Evolutionary conservation across 345 rosid species (phyloP).

Genomic region (Sonneratia caseolaris): DNA sequence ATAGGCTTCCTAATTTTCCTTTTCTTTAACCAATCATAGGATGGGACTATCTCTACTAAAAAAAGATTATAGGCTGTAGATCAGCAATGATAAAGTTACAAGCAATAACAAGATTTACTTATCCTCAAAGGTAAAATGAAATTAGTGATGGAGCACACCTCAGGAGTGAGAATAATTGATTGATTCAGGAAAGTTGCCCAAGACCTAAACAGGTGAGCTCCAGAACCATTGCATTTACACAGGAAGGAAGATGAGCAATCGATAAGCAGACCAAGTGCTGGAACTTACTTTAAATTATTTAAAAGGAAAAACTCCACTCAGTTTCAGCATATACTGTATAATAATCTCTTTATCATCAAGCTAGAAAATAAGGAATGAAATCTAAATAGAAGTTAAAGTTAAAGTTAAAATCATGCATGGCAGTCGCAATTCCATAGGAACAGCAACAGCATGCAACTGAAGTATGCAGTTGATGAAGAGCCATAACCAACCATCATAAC

Average conservation of each 20-base stretch:
- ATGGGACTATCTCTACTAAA: not conserved
- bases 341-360: not conserved
- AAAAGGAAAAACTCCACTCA: not conserved
- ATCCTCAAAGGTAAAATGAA: not conserved
- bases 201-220: constrained; percentile 35
- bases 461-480: too few relatives aligned
- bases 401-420: not conserved
- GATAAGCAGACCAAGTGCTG: not conserved
- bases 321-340: not conserved
- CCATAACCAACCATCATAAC: too few relatives aligned
- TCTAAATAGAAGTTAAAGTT: not conserved
- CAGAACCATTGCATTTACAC: constrained; percentile 15
- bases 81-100: not conserved
- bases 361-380: not conserved
- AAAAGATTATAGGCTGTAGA: not conserved
- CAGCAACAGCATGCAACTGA: too few relatives aligned
- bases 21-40: not conserved
- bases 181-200: constrained; percentile 32
- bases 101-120: not conserved
- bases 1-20: not conserved
- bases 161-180: constrained; percentile 34
- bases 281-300: not conserved
- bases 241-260: not conserved
- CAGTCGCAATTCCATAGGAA: too few relatives aligned
- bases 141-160: constrained; percentile 12